phyloP scores from a whole-genome alignment of 768 basidiomycete species.

The Fistulinella prunicolor region DNA sequence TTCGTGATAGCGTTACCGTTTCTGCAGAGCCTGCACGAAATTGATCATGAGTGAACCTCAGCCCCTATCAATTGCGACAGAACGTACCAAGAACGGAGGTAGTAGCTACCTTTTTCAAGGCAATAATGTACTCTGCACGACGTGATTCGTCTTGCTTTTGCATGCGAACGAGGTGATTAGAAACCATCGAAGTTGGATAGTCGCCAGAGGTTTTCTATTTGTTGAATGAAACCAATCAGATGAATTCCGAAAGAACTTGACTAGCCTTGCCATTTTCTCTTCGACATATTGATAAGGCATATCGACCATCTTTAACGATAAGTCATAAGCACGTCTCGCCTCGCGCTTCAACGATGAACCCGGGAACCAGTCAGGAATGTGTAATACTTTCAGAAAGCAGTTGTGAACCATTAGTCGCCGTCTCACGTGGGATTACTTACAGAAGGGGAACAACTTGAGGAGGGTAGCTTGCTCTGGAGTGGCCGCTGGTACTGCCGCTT shows the following conservation, averaged over 20 bases:
- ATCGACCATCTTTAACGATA: neutral
- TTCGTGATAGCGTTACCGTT: neutral
- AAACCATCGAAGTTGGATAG: conserved; percentile 1
- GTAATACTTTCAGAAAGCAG: conserved; percentile 13
- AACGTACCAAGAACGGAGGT: conserved; percentile 5
- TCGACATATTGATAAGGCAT: conserved; percentile 6
- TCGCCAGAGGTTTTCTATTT: neutral
- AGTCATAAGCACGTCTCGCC: neutral
- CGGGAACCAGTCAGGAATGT: conserved; percentile 23
- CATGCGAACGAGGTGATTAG: conserved; percentile 1
- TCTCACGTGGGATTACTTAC: neutral
- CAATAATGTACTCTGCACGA: neutral
- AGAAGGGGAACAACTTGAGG: conserved; percentile 5
- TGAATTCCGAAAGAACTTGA: neutral
- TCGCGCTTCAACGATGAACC: conserved; percentile 4
- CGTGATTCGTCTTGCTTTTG: neutral
- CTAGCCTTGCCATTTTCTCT: neutral
- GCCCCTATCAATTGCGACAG: neutral
- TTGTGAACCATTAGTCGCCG: conserved; percentile 1
- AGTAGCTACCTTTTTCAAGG: conserved; percentile 2
- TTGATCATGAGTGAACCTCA: neutral
- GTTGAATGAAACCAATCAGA: neutral
- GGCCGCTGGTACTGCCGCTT: neutral
- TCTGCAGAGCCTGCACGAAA: neutral
- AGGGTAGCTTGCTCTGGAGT: conserved; percentile 2